Evolutionary conservation across 192 early-diverging fungal species (phyloP), one percentile per base, ranked within the genome.

Genomic region (Linnemannia exigua): DNA sequence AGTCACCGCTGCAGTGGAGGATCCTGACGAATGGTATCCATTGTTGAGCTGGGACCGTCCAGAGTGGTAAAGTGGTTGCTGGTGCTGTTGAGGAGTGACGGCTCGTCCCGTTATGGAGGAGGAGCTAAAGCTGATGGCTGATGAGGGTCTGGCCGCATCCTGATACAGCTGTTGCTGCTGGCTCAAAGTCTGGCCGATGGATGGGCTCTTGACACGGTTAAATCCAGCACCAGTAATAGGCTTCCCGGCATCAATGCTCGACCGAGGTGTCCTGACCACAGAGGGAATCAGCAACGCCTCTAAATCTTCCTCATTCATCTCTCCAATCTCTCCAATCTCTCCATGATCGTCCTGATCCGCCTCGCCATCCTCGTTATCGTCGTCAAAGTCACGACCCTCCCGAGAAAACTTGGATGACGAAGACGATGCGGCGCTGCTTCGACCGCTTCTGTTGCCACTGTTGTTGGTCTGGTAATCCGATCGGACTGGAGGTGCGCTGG

Each of bases 251-350:
- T 84, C 82, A n/a, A 84, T 50, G 48, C 82, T 85, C 5, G 73
- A 71, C 1, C 73, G 77, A 71, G 82, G 73, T 28, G 68, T 71
- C 31, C 63, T 58, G n/a, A 61, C 61, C 1, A 70, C 51, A 0
- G 82, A 79, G 0, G 82, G 82, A n/a, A 85, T 63, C 11, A 85
- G 51, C 25, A 85, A 46, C 0, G 73, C 82, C 15, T 85, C 82
- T 51, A 85, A 31, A 51, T 85, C 82, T 35, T 79, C 46, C 31
- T 84, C 82, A 16, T 70, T 48, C 73, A 85, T 76, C 20, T 85
- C 77, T 28, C 58, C 25, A 25, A 79, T 76, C 20, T 85, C 77
- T 28, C 58, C 25, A 25, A 79, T 63, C 47, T 72, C 68, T 1
- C 71, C 69, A 20, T 79, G 61, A 0, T 37, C 54, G 17, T 67